Evolutionary conservation across 2,329 filamentous ascomycete genomes (phyloP).

Genomic region (Hansfordia pulvinata): DNA sequence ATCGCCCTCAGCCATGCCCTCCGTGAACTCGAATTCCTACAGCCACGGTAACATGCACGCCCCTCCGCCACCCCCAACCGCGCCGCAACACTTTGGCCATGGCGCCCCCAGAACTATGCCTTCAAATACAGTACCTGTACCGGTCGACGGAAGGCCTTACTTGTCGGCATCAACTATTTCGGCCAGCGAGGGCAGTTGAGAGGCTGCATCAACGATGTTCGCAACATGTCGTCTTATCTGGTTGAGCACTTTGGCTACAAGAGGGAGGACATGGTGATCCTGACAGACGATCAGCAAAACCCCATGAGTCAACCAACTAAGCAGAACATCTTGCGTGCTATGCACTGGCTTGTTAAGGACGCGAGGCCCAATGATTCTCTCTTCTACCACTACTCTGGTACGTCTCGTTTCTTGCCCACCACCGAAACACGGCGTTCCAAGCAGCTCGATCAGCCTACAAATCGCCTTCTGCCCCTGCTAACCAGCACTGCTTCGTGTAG

Average conservation of each 20-base stretch:
- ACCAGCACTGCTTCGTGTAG: slow-evolving; percentile 29
- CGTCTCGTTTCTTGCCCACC: background rate
- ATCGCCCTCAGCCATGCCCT: slow-evolving; percentile 27
- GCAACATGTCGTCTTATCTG: slow-evolving; percentile 89
- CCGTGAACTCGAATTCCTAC: slow-evolving; percentile 36
- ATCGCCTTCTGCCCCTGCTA: no score
- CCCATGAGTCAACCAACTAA: slow-evolving; percentile 96
- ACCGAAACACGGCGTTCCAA: background rate
- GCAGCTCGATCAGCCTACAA: slow-evolving; percentile 2
- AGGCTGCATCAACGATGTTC: slow-evolving; percentile 94
- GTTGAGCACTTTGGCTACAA: slow-evolving; percentile 85
- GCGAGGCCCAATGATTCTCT: slow-evolving; percentile 84
- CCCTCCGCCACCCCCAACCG: slow-evolving; percentile 53
- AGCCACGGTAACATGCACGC: slow-evolving; percentile 40
- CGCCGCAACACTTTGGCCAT: slow-evolving; percentile 60
- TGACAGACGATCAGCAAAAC: slow-evolving; percentile 95
- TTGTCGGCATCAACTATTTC: slow-evolving; percentile 97
- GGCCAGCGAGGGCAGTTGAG: slow-evolving; percentile 79
- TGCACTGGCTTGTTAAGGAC: slow-evolving; percentile 97
- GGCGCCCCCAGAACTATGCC: slow-evolving; percentile 65
- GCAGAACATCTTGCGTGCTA: slow-evolving; percentile 84
- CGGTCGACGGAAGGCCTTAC: slow-evolving; percentile 72
- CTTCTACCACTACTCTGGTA: slow-evolving; percentile 95
- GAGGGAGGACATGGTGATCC: slow-evolving; percentile 89
- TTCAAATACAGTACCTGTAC: slow-evolving; percentile 91